These are phyloP conservation scores for Didymosphaeria variabile DNA, from an alignment of 2,329 filamentous ascomycete genomes.

Conservation along the genomic window DNA sequence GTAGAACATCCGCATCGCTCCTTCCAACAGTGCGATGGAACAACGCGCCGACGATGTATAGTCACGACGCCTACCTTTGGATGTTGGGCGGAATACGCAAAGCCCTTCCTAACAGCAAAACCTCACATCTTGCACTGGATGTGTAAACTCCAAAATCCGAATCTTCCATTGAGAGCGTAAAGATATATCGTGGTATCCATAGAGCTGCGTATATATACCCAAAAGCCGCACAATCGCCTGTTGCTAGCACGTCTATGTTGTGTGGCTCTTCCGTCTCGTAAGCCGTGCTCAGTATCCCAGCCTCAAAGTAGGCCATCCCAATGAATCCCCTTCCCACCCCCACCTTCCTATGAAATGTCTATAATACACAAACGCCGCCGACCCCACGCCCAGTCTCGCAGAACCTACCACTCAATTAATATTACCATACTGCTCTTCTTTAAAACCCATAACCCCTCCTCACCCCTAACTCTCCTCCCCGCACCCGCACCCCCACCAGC, in stretches of 20 bases:
- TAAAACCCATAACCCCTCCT: conserved; percentile 11
- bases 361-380: conserved; percentile 8
- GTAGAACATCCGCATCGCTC: no score
- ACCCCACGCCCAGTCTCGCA: neutral
- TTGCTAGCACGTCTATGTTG: neutral
- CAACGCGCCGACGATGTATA: no score
- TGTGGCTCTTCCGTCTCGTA: neutral
- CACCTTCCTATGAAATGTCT: conserved; percentile 1
- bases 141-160: no score
- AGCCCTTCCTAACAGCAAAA: no score
- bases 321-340: neutral
- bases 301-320: neutral
- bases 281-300: neutral
- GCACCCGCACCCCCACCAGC: conserved; percentile 36
- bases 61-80: no score
- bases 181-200: neutral
- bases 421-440: neutral
- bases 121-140: no score
- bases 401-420: conserved; percentile 13
- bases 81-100: no score
- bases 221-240: neutral
- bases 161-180: neutral
- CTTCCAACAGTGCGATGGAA: no score
- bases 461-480: conserved; percentile 30
- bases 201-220: neutral